A percentile compares a stretch with the other conserved stretches of the same genome.
phyloP scores from a whole-genome alignment of 1,284 basidiomycete species.

The Meira miltonrushii region DNA sequence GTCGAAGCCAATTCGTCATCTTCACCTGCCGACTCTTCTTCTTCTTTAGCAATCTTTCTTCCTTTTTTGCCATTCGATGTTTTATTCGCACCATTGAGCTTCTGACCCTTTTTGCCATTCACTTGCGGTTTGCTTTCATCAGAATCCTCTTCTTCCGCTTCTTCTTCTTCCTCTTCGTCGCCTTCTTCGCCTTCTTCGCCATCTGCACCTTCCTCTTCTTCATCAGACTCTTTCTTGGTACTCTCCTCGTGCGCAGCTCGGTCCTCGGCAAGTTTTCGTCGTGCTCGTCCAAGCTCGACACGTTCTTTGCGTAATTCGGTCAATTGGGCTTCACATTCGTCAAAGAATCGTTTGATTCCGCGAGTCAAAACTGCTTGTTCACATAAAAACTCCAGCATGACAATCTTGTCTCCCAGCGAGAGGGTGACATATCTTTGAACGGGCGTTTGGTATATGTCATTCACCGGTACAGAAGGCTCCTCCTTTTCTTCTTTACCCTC shows the following conservation, averaged over 20 bases:
- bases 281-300: constrained; percentile 82
- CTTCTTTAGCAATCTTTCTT: neutral
- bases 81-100: neutral
- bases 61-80: constrained; percentile 6
- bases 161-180: constrained; percentile 16
- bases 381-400: constrained; percentile 79
- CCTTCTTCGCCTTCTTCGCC: constrained; percentile 13
- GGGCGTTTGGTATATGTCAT: constrained; percentile 31
- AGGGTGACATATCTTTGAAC: constrained; percentile 66
- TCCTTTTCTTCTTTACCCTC: constrained; percentile 20
- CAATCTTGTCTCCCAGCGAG: constrained; percentile 71
- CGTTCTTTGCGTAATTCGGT: constrained; percentile 92
- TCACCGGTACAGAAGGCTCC: constrained; percentile 29
- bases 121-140: constrained; percentile 7
- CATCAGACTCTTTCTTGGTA: constrained; percentile 17
- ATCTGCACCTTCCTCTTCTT: constrained; percentile 16
- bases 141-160: constrained; percentile 7
- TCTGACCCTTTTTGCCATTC: neutral
- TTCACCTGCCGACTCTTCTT: constrained; percentile 22
- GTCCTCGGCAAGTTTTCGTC: constrained; percentile 72
- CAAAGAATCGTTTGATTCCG: constrained; percentile 78
- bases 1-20: constrained; percentile 31
- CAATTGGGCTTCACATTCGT: constrained; percentile 77
- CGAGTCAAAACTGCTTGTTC: constrained; percentile 85
- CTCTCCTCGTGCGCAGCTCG: constrained; percentile 62